Conservation (phyloP, 2,329 filamentous ascomycete species). For the Colletotrichum gloeosporioides region DNA sequence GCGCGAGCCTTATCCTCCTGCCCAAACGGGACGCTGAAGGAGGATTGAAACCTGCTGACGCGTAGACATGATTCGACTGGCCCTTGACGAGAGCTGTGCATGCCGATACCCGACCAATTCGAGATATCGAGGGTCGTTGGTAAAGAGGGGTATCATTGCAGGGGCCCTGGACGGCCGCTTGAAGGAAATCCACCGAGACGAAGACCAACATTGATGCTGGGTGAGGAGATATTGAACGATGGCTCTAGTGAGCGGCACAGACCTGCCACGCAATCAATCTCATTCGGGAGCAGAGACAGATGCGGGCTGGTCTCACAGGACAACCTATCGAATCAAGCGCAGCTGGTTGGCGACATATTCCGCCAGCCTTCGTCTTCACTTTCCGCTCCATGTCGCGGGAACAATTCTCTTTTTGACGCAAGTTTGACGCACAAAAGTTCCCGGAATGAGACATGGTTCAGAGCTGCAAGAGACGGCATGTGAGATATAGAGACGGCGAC, state of each 20-base stretch:
- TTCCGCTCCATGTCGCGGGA: not conserved
- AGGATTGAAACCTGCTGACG: not conserved
- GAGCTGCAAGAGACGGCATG: not conserved
- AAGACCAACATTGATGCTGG: not conserved
- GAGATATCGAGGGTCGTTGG: not conserved
- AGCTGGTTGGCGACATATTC: not conserved
- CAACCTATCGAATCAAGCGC: not conserved
- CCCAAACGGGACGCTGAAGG: not conserved
- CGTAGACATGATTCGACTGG: conserved; percentile 6
- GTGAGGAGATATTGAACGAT: not conserved
- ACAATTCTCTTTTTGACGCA: not conserved
- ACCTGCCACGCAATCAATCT: not conserved
- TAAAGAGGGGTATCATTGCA: not conserved
- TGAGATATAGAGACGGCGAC: not conserved
- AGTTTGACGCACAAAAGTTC: not conserved
- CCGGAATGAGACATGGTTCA: not conserved
- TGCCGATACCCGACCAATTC: not conserved
- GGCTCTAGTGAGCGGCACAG: not conserved
- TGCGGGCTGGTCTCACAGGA: not conserved
- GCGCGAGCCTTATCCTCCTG: conserved; percentile 10
- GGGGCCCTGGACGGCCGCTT: conserved; percentile 7
- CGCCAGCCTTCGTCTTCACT: not conserved
- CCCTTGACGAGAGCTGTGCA: not conserved
- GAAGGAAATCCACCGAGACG: not conserved
- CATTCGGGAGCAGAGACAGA: not conserved